phyloP scores from a whole-genome alignment of 1,139 yeast species.

The Yamadazyma atmosphaerica region DNA sequence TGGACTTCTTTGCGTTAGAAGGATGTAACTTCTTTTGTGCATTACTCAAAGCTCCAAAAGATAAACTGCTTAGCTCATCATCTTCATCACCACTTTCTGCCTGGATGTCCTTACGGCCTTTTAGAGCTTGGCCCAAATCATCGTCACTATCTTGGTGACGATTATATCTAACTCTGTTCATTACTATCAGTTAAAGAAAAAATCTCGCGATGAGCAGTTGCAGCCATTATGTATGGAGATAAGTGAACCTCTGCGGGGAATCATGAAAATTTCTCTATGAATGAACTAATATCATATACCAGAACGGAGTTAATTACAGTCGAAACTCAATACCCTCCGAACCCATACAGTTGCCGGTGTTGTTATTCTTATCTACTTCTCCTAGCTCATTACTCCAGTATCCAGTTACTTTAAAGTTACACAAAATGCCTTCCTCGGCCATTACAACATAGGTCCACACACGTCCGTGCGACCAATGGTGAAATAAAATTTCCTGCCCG shows the following conservation, averaged over 20 bases:
- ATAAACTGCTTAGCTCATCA: slow-evolving; percentile 41
- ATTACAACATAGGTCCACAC: background rate
- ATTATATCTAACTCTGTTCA: slow-evolving; percentile 7
- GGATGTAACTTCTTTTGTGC: slow-evolving; percentile 51
- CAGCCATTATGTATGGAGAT: no score
- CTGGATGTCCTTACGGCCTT: slow-evolving; percentile 22
- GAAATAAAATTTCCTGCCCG: slow-evolving; percentile 1
- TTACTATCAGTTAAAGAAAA: slow-evolving; percentile 10
- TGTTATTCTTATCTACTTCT: no score
- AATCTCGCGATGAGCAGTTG: slow-evolving; percentile 5
- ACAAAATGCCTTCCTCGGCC: background rate
- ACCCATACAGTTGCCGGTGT: no score
- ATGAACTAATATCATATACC: no score
- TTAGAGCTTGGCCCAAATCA: slow-evolving; percentile 10
- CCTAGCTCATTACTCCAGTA: no score
- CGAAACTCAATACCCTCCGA: no score
- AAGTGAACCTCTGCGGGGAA: no score
- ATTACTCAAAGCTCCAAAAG: slow-evolving; percentile 59
- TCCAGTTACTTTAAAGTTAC: no score
- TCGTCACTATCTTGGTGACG: slow-evolving; percentile 20
- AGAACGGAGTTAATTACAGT: background rate
- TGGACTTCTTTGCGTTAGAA: background rate
- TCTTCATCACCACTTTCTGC: slow-evolving; percentile 19
- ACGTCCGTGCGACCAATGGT: background rate
- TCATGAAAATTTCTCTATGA: no score